phyloP scores from a whole-genome alignment of 176 grass and related monocot genomes.

The Dactylis glomerata region DNA sequence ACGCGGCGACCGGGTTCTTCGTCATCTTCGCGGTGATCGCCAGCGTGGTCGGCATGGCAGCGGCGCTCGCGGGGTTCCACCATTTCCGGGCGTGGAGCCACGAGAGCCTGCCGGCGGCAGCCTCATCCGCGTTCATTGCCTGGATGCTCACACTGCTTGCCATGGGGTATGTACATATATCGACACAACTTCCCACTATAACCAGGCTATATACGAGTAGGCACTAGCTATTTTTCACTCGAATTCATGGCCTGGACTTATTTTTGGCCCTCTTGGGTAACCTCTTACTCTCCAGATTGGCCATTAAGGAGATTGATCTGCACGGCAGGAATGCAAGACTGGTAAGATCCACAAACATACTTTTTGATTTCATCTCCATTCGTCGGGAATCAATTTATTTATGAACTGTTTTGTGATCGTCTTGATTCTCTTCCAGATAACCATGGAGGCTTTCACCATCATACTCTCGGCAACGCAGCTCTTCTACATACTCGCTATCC shows the following conservation, averaged over 20 bases:
- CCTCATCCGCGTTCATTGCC: constrained; percentile 63
- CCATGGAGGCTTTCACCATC: constrained; percentile 91
- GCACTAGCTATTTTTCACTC: background rate
- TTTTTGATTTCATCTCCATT: background rate
- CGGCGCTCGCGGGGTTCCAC: constrained; percentile 66
- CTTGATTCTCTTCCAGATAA: constrained; percentile 39
- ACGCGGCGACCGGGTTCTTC: constrained; percentile 88
- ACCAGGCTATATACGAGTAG: no score
- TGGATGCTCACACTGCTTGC: constrained; percentile 92
- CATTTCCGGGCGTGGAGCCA: constrained; percentile 54
- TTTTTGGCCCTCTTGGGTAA: background rate
- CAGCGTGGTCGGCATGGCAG: constrained; percentile 70
- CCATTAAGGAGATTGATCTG: constrained; percentile 79
- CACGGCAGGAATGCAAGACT: constrained; percentile 76
- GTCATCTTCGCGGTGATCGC: constrained; percentile 82
- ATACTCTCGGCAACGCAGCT: constrained; percentile 80
- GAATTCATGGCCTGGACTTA: background rate
- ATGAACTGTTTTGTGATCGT: background rate
- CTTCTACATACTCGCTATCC: constrained; percentile 75
- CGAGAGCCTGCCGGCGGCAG: constrained; percentile 69
- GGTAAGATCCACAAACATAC: constrained; percentile 38
- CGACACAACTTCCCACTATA: background rate
- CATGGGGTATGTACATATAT: constrained; percentile 61
- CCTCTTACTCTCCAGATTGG: constrained; percentile 46
- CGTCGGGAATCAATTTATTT: background rate